Percentiles rank a stretch among this genome's conserved stretches.
Conservation (phyloP, 2,329 filamentous ascomycete species). For the Colletotrichum sp. region DNA sequence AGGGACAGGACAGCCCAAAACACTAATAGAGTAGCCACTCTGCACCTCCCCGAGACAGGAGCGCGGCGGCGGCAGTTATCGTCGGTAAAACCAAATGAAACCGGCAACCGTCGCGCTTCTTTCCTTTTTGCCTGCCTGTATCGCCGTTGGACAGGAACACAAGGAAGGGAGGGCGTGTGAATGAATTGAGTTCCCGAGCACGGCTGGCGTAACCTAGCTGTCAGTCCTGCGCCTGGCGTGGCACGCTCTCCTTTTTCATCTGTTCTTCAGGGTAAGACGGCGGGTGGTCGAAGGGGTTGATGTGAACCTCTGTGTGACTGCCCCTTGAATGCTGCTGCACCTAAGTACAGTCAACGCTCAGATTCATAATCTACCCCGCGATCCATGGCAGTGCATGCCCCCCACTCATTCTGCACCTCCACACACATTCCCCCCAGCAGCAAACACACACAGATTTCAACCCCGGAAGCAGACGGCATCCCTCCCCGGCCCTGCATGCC, state of each 20-base stretch:
- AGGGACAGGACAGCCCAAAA: not conserved
- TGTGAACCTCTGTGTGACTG: not conserved
- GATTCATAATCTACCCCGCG: not conserved
- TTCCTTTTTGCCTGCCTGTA: not conserved
- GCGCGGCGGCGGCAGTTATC: not conserved
- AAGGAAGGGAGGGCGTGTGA: not conserved
- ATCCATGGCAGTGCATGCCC: not conserved
- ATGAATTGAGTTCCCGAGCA: not conserved
- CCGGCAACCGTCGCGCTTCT: not conserved
- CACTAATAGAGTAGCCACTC: not conserved
- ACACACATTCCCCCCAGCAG: not conserved
- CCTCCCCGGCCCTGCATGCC: slow-evolving; percentile 26
- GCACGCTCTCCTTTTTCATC: not conserved
- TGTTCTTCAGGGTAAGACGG: not conserved
- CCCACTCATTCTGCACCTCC: not conserved
- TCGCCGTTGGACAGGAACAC: not conserved
- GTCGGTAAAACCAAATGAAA: slow-evolving; percentile 22
- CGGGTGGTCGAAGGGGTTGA: not conserved
- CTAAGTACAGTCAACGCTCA: not conserved
- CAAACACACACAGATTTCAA: not conserved
- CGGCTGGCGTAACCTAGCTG: not conserved
- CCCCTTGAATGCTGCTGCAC: not conserved
- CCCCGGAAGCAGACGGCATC: not conserved
- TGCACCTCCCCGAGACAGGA: not conserved
- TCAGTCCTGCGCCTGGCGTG: not conserved